phyloP scores from a whole-genome alignment of 163 green algal species.

The Trebouxia gelatinosa region DNA sequence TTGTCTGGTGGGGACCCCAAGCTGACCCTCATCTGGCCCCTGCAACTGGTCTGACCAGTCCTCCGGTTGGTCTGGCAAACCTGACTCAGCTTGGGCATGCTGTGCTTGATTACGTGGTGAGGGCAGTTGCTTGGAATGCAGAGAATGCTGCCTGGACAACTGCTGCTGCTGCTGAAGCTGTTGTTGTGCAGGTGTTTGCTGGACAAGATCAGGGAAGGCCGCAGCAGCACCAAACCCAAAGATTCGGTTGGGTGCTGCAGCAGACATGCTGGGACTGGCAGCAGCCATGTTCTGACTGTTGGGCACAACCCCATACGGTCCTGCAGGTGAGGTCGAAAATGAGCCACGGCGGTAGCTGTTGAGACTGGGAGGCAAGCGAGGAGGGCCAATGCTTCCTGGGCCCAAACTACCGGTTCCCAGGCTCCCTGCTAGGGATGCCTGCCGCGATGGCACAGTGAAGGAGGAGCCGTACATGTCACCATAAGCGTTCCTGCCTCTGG shows the following conservation, averaged over 20 bases:
- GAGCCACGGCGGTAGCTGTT: neutral
- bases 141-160: neutral
- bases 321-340: conserved; percentile 25
- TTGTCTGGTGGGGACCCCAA: neutral
- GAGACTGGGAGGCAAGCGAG: neutral
- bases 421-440: neutral
- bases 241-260: neutral
- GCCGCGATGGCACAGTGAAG: neutral
- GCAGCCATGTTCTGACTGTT: too few species aligned
- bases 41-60: neutral
- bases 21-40: neutral
- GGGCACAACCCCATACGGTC: neutral
- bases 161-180: conserved; percentile 36
- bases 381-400: neutral
- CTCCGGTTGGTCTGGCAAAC: neutral
- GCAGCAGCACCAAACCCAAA: neutral
- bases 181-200: too few species aligned
- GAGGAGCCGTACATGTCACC: conserved; percentile 24
- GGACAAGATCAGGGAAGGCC: too few species aligned
- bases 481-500: neutral
- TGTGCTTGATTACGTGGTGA: neutral
- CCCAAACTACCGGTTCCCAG: neutral
- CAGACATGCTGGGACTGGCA: too few species aligned
- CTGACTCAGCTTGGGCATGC: neutral
- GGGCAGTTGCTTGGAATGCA: neutral